phyloP scores from a whole-genome alignment of 2,329 filamentous ascomycete species.

The Cladophialophora immunda region DNA sequence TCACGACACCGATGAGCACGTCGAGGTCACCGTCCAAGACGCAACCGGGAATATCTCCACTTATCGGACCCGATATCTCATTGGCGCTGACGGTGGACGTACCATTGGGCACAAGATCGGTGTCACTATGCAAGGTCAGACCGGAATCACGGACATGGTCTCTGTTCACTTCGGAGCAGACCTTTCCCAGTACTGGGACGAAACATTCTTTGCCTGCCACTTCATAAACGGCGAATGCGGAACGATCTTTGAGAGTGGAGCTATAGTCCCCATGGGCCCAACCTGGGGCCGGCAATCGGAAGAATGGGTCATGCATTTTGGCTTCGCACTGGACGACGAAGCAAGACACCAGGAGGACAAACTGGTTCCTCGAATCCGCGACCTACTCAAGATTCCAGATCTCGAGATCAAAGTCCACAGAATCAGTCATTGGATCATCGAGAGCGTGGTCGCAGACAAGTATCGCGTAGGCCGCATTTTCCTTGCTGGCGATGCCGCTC shows the following conservation, averaged over 20 bases:
- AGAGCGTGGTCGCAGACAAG: constrained; percentile 40
- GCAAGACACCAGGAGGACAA: constrained; percentile 39
- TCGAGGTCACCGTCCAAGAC: constrained; percentile 24
- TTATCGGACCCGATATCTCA: constrained; percentile 43
- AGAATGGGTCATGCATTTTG: constrained; percentile 48
- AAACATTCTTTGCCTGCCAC: constrained; percentile 28
- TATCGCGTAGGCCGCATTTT: constrained; percentile 46
- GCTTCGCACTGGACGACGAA: constrained; percentile 37
- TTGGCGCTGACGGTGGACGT: constrained; percentile 47
- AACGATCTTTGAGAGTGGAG: constrained; percentile 30
- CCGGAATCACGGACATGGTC: constrained; percentile 46
- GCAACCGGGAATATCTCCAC: constrained; percentile 31
- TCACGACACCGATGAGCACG: not conserved
- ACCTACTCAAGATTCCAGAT: constrained; percentile 43
- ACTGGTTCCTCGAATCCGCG: constrained; percentile 40
- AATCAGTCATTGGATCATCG: constrained; percentile 41
- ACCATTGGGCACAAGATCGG: constrained; percentile 41
- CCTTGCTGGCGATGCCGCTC: constrained; percentile 46
- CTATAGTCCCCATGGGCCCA: constrained; percentile 38
- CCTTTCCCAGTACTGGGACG: constrained; percentile 41
- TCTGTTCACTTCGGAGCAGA: constrained; percentile 40
- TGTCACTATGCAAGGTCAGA: constrained; percentile 43
- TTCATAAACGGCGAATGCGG: constrained; percentile 34
- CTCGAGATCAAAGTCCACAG: constrained; percentile 40
- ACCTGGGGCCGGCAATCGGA: constrained; percentile 42